Percentiles rank a stretch among this genome's conserved stretches.
phyloP scores from a whole-genome alignment of 2,329 filamentous ascomycete species.

The Apiospora marii region DNA sequence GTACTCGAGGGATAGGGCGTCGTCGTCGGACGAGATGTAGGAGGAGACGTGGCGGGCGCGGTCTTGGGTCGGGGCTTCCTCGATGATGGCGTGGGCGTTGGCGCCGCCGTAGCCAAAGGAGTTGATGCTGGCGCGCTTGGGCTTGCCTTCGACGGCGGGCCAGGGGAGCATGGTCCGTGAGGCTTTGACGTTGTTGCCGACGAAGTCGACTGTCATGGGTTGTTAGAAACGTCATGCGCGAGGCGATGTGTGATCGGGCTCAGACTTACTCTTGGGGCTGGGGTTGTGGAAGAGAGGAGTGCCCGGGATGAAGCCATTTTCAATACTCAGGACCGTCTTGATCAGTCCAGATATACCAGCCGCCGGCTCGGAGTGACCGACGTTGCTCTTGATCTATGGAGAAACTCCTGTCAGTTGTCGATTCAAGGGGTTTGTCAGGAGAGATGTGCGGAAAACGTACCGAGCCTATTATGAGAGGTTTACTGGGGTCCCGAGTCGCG shows the following conservation, averaged over 20 bases:
- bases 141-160: constrained; percentile 29
- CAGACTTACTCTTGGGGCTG: constrained; percentile 28
- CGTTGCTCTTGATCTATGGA: constrained; percentile 39
- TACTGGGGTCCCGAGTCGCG: too few species aligned
- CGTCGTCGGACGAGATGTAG: neutral
- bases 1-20: neutral
- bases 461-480: neutral
- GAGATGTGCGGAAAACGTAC: neutral
- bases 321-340: constrained; percentile 41
- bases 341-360: constrained; percentile 40
- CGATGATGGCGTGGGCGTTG: constrained; percentile 43
- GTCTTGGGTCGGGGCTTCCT: constrained; percentile 21
- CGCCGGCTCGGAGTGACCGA: constrained; percentile 43
- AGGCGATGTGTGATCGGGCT: neutral
- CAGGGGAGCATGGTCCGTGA: constrained; percentile 32
- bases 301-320: constrained; percentile 40
- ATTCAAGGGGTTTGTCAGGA: too few species aligned
- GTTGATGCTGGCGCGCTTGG: constrained; percentile 41
- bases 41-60: neutral
- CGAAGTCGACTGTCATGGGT: constrained; percentile 33
- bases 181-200: constrained; percentile 28
- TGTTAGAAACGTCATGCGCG: neutral
- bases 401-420: too few species aligned
- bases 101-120: constrained; percentile 47
- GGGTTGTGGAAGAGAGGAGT: constrained; percentile 35